Evolutionary conservation across 208 protist genomes (phyloP).

Genomic region (Leptomonas seymouri): DNA sequence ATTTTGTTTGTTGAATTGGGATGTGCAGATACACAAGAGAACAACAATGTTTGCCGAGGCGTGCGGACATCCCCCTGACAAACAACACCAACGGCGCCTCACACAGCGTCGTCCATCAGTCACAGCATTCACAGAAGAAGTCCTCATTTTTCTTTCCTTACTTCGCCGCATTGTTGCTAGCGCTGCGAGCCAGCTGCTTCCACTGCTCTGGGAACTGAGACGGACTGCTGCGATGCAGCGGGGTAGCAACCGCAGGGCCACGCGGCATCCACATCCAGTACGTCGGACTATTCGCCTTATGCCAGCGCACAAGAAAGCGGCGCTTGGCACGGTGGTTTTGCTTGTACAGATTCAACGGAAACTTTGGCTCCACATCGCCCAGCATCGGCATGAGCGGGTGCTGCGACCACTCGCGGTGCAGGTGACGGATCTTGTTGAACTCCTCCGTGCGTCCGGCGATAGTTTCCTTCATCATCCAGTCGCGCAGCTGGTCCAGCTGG

Average conservation of each 20-base stretch:
- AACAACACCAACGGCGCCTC: no score
- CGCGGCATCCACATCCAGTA: conserved; percentile 91
- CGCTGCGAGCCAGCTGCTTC: conserved; percentile 51
- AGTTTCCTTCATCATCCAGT: conserved; percentile 92
- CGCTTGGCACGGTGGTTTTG: conserved; percentile 86
- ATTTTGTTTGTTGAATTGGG: no score
- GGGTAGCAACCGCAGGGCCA: conserved; percentile 51
- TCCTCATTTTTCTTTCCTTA: neutral
- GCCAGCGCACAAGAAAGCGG: conserved; percentile 87
- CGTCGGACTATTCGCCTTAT: conserved; percentile 89
- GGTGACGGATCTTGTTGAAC: conserved; percentile 75
- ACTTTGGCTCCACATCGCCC: conserved; percentile 90
- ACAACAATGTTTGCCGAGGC: no score
- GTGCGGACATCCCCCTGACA: no score
- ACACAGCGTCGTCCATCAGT: neutral
- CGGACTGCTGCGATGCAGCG: conserved; percentile 66
- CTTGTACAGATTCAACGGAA: conserved; percentile 90
- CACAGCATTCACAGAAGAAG: neutral
- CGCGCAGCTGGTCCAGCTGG: conserved; percentile 78
- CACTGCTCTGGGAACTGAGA: conserved; percentile 84
- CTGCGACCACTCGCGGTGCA: conserved; percentile 89
- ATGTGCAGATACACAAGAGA: no score
- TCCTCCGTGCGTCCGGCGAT: conserved; percentile 66
- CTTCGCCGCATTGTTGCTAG: conserved; percentile 1
- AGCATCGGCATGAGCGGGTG: conserved; percentile 90